phyloP scores from a whole-genome alignment of 2,329 filamentous ascomycete species.

The Pestalotiopsis sp. region DNA sequence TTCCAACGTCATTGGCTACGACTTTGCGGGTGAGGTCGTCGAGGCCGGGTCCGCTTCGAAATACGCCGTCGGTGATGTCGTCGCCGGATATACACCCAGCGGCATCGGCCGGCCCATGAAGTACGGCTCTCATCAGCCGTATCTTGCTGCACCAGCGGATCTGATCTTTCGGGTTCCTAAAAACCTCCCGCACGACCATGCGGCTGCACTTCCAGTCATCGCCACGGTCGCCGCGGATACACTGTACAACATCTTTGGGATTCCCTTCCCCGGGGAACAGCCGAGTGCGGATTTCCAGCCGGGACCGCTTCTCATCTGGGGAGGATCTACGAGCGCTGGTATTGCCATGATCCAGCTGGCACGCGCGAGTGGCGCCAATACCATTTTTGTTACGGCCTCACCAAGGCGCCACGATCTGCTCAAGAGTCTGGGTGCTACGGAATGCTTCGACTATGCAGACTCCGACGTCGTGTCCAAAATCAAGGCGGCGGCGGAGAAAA shows the following conservation, averaged over 20 bases:
- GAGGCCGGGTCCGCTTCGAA: background rate
- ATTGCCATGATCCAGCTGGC: slow-evolving; percentile 37
- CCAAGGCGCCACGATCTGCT: slow-evolving; percentile 32
- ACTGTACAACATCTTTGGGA: slow-evolving; percentile 22
- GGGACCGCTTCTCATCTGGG: slow-evolving; percentile 37
- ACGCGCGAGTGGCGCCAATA: slow-evolving; percentile 28
- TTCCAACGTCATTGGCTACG: slow-evolving; percentile 16
- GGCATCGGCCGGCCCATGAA: slow-evolving; percentile 1
- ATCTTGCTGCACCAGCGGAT: slow-evolving; percentile 3
- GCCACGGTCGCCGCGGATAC: slow-evolving; percentile 23
- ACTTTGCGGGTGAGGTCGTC: slow-evolving; percentile 16
- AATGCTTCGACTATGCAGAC: slow-evolving; percentile 37
- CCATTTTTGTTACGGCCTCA: slow-evolving; percentile 37
- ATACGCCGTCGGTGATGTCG: slow-evolving; percentile 1
- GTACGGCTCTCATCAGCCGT: slow-evolving; percentile 15
- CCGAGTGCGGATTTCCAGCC: slow-evolving; percentile 12
- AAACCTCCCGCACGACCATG: slow-evolving; percentile 14
- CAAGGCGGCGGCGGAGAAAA: background rate
- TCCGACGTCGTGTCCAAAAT: slow-evolving; percentile 18
- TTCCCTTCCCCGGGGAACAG: slow-evolving; percentile 10
- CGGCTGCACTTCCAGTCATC: slow-evolving; percentile 18
- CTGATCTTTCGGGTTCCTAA: background rate
- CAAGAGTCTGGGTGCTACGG: slow-evolving; percentile 33
- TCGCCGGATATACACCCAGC: slow-evolving; percentile 12
- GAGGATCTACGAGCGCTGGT: slow-evolving; percentile 37